Percentiles rank a stretch among this genome's conserved stretches.
These are phyloP conservation scores for Cytospora mali DNA, from an alignment of 2,329 filamentous ascomycete genomes.

Conservation along the genomic window DNA sequence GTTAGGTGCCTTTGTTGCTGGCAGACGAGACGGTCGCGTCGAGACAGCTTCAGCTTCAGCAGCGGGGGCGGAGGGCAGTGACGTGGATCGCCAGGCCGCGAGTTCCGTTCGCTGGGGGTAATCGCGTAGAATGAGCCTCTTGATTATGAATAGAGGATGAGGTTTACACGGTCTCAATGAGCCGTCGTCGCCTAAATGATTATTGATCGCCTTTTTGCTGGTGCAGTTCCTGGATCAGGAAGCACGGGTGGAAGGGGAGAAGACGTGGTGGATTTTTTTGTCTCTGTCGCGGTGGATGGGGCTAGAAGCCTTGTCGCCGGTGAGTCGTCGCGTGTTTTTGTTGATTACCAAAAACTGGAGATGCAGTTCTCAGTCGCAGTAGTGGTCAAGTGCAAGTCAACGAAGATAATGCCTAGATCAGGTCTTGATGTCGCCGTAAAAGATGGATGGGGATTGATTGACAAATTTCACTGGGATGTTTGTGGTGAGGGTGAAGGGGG, in stretches of 20 bases:
- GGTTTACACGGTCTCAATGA: slow-evolving; percentile 15
- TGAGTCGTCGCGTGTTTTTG: slow-evolving; percentile 24
- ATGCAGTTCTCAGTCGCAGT: slow-evolving; percentile 19
- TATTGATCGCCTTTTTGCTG: slow-evolving; percentile 20
- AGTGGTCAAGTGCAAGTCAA: slow-evolving; percentile 12
- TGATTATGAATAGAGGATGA: slow-evolving; percentile 9
- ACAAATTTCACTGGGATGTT: slow-evolving; percentile 24
- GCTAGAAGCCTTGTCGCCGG: slow-evolving; percentile 22
- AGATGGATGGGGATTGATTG: slow-evolving; percentile 20
- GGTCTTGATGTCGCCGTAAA: slow-evolving; percentile 28
- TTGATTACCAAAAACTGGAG: slow-evolving; percentile 20
- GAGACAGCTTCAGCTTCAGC: slow-evolving; percentile 27
- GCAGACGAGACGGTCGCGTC: slow-evolving; percentile 25
- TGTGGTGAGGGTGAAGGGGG: slow-evolving; percentile 11
- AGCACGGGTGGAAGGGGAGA: slow-evolving; percentile 22
- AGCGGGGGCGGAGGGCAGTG: slow-evolving; percentile 22
- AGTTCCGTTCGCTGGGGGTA: slow-evolving; percentile 13
- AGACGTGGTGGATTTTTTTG: slow-evolving; percentile 24
- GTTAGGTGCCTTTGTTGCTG: slow-evolving; percentile 13
- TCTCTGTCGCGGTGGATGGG: slow-evolving; percentile 21
- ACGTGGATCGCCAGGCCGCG: slow-evolving; percentile 27
- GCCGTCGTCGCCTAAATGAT: slow-evolving; percentile 24
- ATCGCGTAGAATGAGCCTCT: slow-evolving; percentile 22
- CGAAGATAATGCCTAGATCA: slow-evolving; percentile 25
- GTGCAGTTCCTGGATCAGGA: slow-evolving; percentile 20